These are phyloP conservation scores for Phytophthora cryptogea DNA, from an alignment of 352 stramenopile species.

Conservation along the genomic window DNA sequence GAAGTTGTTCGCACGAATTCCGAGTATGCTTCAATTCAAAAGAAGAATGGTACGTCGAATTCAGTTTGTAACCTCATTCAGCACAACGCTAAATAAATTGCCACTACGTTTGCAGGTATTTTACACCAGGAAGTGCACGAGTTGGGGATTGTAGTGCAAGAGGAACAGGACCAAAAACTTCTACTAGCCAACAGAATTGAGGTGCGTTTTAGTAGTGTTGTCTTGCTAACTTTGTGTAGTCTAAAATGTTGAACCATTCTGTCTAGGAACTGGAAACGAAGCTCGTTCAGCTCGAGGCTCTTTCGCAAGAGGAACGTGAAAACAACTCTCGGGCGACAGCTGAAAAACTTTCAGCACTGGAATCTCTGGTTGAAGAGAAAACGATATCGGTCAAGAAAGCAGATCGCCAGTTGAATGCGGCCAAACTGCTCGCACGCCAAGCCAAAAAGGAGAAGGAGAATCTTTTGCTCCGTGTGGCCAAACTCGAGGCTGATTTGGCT, in stretches of 20 bases:
- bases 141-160: conserved; percentile 12
- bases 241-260: background rate
- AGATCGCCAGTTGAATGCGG: conserved; percentile 66
- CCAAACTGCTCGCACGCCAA: conserved; percentile 68
- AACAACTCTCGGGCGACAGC: conserved; percentile 22
- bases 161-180: conserved; percentile 30
- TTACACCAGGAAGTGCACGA: conserved; percentile 16
- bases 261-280: conserved; percentile 50
- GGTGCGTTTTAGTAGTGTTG: conserved; percentile 1
- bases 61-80: background rate
- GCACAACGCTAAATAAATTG: background rate
- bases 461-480: conserved; percentile 46
- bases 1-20: conserved; percentile 25
- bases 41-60: conserved; percentile 37
- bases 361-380: conserved; percentile 49
- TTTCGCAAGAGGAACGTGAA: conserved; percentile 46
- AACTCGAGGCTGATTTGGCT: conserved; percentile 37
- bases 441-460: conserved; percentile 77
- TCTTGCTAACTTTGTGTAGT: background rate
- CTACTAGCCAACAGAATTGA: conserved; percentile 22
- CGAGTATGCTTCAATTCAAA: conserved; percentile 29
- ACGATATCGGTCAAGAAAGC: conserved; percentile 50
- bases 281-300: conserved; percentile 40
- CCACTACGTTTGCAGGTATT: conserved; percentile 2
- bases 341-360: conserved; percentile 41